Evolutionary conservation across 2,329 filamentous ascomycete species (phyloP).

Genomic region (Colletotrichum tropicale): DNA sequence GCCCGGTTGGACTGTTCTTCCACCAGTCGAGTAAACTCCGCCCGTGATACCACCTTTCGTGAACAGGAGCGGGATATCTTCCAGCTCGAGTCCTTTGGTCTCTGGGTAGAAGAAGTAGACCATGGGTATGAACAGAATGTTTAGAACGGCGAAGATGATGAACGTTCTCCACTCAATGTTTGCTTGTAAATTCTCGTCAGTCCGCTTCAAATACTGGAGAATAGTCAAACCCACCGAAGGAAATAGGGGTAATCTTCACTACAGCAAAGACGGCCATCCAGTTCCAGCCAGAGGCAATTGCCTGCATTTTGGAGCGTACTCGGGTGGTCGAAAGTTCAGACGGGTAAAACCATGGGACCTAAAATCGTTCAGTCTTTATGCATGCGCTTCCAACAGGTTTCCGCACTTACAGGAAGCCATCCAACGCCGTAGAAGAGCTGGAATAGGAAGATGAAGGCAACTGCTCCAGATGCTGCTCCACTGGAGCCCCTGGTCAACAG

Average conservation of each 20-base stretch:
- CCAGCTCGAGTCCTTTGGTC: conserved; percentile 27
- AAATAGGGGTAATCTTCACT: not conserved
- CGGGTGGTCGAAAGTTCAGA: not conserved
- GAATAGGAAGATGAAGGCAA: conserved; percentile 49
- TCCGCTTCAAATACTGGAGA: not conserved
- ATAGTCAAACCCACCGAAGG: not conserved
- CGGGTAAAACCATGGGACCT: not conserved
- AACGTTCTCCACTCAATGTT: not conserved
- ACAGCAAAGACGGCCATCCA: not conserved
- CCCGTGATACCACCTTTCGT: not conserved
- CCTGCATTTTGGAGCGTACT: not conserved
- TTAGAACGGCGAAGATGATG: conserved; percentile 38
- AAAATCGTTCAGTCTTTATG: not conserved
- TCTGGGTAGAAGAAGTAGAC: conserved; percentile 25
- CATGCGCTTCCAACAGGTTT: not conserved
- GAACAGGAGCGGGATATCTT: conserved; percentile 30
- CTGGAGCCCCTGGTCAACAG: conserved; percentile 36
- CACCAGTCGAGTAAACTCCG: not conserved
- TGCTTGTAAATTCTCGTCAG: not conserved
- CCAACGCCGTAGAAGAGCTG: conserved; percentile 24
- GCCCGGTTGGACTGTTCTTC: not conserved
- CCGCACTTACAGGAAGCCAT: not conserved
- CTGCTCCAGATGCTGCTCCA: conserved; percentile 41
- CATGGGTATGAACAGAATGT: conserved; percentile 39
- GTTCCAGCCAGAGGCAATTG: not conserved